Base-by-base conservation (phyloP, 164 flowering plant species). In the Brasenia schreberi region DNA sequence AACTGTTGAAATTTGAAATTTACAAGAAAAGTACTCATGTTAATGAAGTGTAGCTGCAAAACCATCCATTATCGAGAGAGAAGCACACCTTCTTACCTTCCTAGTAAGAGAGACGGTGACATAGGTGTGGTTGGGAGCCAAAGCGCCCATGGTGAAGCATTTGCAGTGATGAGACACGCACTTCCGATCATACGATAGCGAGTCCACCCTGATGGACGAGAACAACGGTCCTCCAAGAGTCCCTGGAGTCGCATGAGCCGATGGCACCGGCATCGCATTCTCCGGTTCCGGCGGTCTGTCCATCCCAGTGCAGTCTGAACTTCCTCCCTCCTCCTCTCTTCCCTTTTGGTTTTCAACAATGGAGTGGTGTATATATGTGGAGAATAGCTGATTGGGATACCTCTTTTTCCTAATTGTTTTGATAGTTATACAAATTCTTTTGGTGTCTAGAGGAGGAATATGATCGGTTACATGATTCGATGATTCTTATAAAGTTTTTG, bases 211-310 rank as follows among this genome's bases (percentile, higher is more conserved):
- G 16, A 49, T 49, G 9, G 56, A 49, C 56, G 90, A 14, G 43
- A 91, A 82, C 75, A 91, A 76, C 53, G 97, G 91, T 7, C 75
- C 80, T 0, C 86, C 91, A 0, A 91, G 92, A 18, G 92, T 86
- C 11, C 89, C 90, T 0, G 95, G 95, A 9, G 95, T 88, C 67
- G 97, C 93, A 2, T 86, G 81, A 73, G 92, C 76, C n/a, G 80
- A 80, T 9, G 19, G 67, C 14, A 6, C 43, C 45, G 65, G 65
- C 43, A 44, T 63, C 43, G 74, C 86, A 3, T 58, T 53, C 64
- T 76, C 88, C 1, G 69, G 18, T 60, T 83, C 92, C 65, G 86
- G 69, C 84, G 78, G 77, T 71, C 56, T 49, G 12, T 6, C 56
- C 56, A 49, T 49, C 39, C 39, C 4, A 4, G 16, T 49, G 56